Percentiles rank a stretch among this genome's conserved stretches.
phyloP scores from a whole-genome alignment of 305 asterid species.

The Stenogyne calaminthoides region DNA sequence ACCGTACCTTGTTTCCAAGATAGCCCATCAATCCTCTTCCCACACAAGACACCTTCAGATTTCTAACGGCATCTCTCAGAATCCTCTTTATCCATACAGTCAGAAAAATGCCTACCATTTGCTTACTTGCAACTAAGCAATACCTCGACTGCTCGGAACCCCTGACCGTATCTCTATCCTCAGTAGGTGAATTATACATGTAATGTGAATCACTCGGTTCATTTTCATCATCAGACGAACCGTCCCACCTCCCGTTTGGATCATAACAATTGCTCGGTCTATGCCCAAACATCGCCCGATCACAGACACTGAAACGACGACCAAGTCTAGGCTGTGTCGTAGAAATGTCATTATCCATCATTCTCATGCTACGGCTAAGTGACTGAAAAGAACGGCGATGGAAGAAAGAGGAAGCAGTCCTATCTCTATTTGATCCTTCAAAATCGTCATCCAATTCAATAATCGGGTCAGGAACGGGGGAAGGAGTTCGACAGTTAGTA shows the following conservation, averaged over 20 bases:
- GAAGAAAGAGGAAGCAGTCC: conserved; percentile 52
- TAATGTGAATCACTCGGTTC: conserved; percentile 59
- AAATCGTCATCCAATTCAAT: conserved; percentile 89
- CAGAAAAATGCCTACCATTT: conserved; percentile 97
- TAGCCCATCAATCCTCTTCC: conserved; percentile 99
- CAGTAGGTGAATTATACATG: conserved; percentile 56
- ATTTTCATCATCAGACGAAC: conserved; percentile 85
- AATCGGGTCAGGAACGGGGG: conserved; percentile 81
- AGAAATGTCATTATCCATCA: conserved; percentile 56
- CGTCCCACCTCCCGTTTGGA: conserved; percentile 60
- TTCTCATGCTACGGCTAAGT: conserved; percentile 82
- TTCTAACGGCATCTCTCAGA: conserved; percentile 69
- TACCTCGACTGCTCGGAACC: conserved; percentile 60
- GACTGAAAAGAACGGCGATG: conserved; percentile 78
- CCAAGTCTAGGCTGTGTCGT: conserved; percentile 67
- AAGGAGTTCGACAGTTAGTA: conserved; percentile 61
- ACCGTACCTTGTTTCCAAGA: conserved; percentile 91
- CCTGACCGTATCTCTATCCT: conserved; percentile 51
- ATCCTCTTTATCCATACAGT: conserved; percentile 87
- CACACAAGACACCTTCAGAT: conserved; percentile 91
- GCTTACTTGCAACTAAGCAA: conserved; percentile 94
- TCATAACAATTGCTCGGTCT: conserved; percentile 62
- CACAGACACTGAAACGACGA: conserved; percentile 86
- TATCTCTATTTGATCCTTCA: conserved; percentile 68
- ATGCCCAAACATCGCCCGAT: conserved; percentile 61